These are phyloP conservation scores for Saprolegnia diclina DNA, from an alignment of 352 stramenopile species.

Conservation along the genomic window DNA sequence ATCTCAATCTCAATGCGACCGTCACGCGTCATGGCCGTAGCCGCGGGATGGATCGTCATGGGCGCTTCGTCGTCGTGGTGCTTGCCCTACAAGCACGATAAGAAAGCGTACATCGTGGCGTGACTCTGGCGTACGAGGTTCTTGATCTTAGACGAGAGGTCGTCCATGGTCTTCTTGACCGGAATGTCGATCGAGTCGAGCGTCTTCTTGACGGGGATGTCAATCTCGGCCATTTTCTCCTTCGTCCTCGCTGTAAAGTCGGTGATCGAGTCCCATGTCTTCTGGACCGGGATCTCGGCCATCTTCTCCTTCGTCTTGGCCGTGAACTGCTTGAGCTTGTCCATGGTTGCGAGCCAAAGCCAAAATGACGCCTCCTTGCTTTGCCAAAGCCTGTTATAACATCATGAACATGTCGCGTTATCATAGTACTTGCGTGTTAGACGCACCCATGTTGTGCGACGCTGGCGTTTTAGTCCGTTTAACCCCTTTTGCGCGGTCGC, in stretches of 20 bases:
- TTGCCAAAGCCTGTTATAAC: slow-evolving; percentile 3
- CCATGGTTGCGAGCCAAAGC: slow-evolving; percentile 30
- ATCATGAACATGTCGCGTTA: background rate
- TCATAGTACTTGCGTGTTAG: too few species aligned
- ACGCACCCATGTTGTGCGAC: too few species aligned
- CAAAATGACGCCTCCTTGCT: background rate
- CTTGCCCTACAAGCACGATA: background rate
- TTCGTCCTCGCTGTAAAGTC: background rate
- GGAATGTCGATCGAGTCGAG: background rate
- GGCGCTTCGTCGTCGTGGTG: background rate
- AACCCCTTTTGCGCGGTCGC: too few species aligned
- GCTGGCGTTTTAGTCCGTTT: too few species aligned
- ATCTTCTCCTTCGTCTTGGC: slow-evolving; percentile 51
- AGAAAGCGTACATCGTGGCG: background rate
- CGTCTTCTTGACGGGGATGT: slow-evolving; percentile 5
- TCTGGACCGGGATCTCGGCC: slow-evolving; percentile 30
- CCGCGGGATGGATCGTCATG: background rate
- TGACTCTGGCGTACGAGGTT: background rate
- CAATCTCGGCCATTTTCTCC: slow-evolving; percentile 6
- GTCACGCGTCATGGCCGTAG: background rate
- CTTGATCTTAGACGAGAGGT: slow-evolving; percentile 4
- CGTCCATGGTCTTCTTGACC: background rate
- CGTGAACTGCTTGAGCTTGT: slow-evolving; percentile 42
- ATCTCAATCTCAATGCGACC: slow-evolving; percentile 22
- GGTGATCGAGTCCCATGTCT: background rate